A percentile compares a stretch with the other conserved stretches of the same genome.
These are phyloP conservation scores for Eucalyptus leucophloia DNA, from an alignment of 345 rosid species.

Conservation along the genomic window DNA sequence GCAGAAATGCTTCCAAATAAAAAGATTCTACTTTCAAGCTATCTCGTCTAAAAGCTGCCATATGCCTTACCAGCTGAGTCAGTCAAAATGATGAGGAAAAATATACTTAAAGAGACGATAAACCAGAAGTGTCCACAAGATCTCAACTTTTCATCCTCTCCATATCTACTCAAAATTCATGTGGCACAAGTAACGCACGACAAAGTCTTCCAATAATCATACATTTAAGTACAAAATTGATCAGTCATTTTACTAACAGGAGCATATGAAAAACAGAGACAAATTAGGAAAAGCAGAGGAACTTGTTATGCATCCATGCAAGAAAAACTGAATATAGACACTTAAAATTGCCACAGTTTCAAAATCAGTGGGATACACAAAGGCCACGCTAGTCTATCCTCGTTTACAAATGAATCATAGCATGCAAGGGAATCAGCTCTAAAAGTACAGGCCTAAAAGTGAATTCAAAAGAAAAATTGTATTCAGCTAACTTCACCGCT, in stretches of 20 bases:
- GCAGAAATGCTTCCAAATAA: not conserved
- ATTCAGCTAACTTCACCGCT: not conserved
- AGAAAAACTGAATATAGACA: not conserved
- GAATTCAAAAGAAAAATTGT: not conserved
- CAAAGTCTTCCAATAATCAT: not conserved
- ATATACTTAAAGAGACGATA: not conserved
- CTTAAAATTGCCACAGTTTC: not conserved
- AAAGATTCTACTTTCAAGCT: not conserved
- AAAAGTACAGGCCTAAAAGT: not conserved
- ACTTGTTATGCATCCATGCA: not conserved
- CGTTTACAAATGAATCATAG: not conserved
- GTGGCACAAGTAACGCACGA: not conserved
- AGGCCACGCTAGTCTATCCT: not conserved
- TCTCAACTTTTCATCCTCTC: not conserved
- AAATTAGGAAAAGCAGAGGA: not conserved
- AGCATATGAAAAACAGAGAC: not conserved
- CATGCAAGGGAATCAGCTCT: not conserved
- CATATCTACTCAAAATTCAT: not conserved
- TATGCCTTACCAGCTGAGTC: not conserved
- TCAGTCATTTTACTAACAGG: not conserved
- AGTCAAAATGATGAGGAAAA: not conserved
- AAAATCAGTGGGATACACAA: not conserved
- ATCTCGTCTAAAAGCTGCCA: not conserved
- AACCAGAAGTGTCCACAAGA: not conserved
- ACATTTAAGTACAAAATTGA: not conserved